Base-by-base conservation (phyloP, 495 filamentous ascomycete genomes). In the Penicillium herquei region DNA sequence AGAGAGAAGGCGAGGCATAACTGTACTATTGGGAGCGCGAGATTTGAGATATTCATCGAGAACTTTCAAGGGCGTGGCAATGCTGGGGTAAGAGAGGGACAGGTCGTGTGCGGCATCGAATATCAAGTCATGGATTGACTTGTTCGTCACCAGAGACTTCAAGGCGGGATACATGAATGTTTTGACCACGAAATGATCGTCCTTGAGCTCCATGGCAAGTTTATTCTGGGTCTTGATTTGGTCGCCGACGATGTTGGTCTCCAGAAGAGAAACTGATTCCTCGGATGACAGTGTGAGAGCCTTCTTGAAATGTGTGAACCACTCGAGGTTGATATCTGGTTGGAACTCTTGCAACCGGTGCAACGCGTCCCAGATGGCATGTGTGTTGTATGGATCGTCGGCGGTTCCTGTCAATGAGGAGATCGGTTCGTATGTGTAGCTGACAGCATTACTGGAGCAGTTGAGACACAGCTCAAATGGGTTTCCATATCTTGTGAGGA, bases 401-500 rank as follows among this genome's bases (percentile, higher is more conserved):
- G 11, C 10, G 8, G 61, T 52, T 6, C 61, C 51, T 5, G 46
- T 56, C 5, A 30, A 4, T 14, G 30, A 0, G 14, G 12, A 46
- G 16, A 56, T 56, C 6, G 60, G 60, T 40, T 63, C 60, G 26
- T 42, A 64, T 44, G 57, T 50, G 21, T 43, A 55, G 8, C 61
- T 51, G 2, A 61, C 51, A 2, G 54, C 21, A 2, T 32, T 31
- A 7, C 49, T 14, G 10, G 57, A 52, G 49, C 30, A 64, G 41
- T 64, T 61, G 1, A 58, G 33, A 26, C 54, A 57, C 6, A 64
- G 42, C 48, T 64, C 61, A n/a, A 64, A 58, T 4, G 61, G 54
- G 4, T 34, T 46, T 1, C 46, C 46, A 17, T 34, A 49, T 18
- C 46, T 9, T 11, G 59, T 62, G n/a, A 54, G 39, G 12, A 47